Evolutionary conservation across 345 rosid genomes (phyloP), one percentile per base, ranked within the genome.

Genomic region (Turritis glabra): DNA sequence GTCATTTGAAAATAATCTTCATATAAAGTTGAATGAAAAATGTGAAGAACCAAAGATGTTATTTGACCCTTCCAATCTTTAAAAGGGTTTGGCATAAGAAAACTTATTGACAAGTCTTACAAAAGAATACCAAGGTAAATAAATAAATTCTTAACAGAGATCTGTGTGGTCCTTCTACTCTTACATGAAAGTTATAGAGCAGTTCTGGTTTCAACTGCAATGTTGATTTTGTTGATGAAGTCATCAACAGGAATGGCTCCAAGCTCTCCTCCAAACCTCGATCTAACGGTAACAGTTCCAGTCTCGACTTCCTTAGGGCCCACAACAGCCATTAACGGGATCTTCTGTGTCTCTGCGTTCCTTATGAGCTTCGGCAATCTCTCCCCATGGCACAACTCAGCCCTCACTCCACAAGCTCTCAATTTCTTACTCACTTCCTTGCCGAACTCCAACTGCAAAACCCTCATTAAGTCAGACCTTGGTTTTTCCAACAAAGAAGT

Each of bases 321-420:
- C 0, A 94, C 88, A 25, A 94, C 97, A 2, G 90, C 98, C 98
- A 90, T 90, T 35, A 91, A 77, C 2, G 97, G 97, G 47, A 89
- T 78, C 83, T 88, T 94, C 83, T 87, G 97, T 80, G 90, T 94
- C 88, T 91, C 97, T 29, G 92, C 89, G 62, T 85, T 88, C 67
- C 98, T 87, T 56, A 94, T 91, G 8, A 94, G 97, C 83, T 94
- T 94, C 1, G 97, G 97, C 60, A 91, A 76, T 73, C 97, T 88
- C 80, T 94, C 97, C 0, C 97, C 93, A 26, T 90, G 96, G 81
- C 92, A 87, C 47, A 90, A 65, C 86, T 94, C 98, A 52, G 89
- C 87, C 25, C 96, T 84, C 33, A 94, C 75, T 21, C 88, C 90
- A 18, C 79, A 82, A 23, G 66, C 84, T 82, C 79, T 90, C 68